Evolutionary conservation across 345 rosid genomes (phyloP), one percentile per base, ranked within the genome.

Genomic region (Eucalyptus microcorys): DNA sequence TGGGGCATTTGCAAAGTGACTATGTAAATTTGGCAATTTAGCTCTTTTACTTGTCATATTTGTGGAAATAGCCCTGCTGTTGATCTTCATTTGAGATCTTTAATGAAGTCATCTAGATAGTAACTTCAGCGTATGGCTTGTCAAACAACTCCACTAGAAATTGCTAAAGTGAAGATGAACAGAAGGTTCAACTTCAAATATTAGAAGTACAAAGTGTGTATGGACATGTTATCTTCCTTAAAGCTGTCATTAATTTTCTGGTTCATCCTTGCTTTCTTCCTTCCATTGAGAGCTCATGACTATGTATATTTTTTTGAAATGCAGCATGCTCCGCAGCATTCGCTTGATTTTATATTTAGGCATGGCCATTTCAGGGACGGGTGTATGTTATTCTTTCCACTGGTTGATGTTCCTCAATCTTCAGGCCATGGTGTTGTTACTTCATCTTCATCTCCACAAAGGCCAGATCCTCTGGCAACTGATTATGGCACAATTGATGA

Each of bases 401-500:
- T 87, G 52, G 91, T 91, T 93, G 94, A 93, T 91, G 92, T 95
- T 92, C 98, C 99, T 52, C 90, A 96, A 92, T 92, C 96, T 86
- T 95, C 94, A 57, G 86, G 92, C 22, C 89, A 91, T 91, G 95
- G 96, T 30, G 90, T 83, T 76, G 97, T 88, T 49, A 90, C 95
- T 90, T 94, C 97, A 47, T 92, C 99, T 87, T 95, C 95, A 49
- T 95, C 98, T 57, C 98, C 99, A 86, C 99, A 97, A 91, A 95
- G 99, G 91, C 92, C 93, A 49, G 99, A 97, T 93, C 97, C 98
- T 86, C 92, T 96, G 92, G 95, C 96, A 86, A 96, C 98, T 89
- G 99, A 97, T 87, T 96, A 95, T 93, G 99, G 99, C 85, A 97
- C 97, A 87, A 89, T 96, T 90, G 99, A 97, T 91, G 97, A 92